Evolutionary conservation across 2,329 filamentous ascomycete genomes (phyloP).

Genomic region (Alternaria incomplexa): DNA sequence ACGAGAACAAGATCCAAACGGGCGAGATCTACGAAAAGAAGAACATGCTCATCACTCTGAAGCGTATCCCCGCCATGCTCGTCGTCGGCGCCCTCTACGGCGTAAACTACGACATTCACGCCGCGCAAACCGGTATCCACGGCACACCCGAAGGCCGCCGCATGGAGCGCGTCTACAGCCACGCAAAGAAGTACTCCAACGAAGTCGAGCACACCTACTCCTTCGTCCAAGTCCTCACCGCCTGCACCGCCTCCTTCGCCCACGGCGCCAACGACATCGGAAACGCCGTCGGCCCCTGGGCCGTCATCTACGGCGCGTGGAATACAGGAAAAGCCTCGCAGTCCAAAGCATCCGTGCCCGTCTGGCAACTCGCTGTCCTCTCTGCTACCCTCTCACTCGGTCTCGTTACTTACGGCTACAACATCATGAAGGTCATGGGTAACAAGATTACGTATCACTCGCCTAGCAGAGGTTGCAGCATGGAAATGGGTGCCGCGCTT

Average conservation of each 20-base stretch:
- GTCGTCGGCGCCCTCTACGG: constrained; percentile 72
- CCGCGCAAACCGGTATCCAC: constrained; percentile 71
- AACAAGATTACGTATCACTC: constrained; percentile 41
- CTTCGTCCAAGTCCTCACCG: constrained; percentile 60
- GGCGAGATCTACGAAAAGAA: constrained; percentile 76
- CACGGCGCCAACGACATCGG: constrained; percentile 74
- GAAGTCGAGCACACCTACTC: constrained; percentile 50
- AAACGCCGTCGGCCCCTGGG: constrained; percentile 48
- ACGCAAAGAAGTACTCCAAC: constrained; percentile 46
- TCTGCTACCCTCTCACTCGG: constrained; percentile 67
- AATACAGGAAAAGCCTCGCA: constrained; percentile 67
- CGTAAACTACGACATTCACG: constrained; percentile 81
- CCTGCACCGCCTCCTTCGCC: constrained; percentile 52
- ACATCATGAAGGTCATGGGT: constrained; percentile 87
- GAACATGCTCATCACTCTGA: constrained; percentile 69
- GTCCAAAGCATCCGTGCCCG: constrained; percentile 69
- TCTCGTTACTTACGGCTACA: constrained; percentile 78
- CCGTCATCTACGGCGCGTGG: constrained; percentile 48
- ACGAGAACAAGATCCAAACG: constrained; percentile 73
- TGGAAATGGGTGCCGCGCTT: constrained; percentile 81
- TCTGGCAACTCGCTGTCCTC: constrained; percentile 79
- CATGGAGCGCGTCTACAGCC: constrained; percentile 71
- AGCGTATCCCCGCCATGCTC: constrained; percentile 72
- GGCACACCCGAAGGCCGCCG: constrained; percentile 76
- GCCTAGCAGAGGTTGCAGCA: constrained; percentile 60